Evolutionary conservation across 2,329 filamentous ascomycete species (phyloP).

Genomic region (Plectosphaerella sp.): DNA sequence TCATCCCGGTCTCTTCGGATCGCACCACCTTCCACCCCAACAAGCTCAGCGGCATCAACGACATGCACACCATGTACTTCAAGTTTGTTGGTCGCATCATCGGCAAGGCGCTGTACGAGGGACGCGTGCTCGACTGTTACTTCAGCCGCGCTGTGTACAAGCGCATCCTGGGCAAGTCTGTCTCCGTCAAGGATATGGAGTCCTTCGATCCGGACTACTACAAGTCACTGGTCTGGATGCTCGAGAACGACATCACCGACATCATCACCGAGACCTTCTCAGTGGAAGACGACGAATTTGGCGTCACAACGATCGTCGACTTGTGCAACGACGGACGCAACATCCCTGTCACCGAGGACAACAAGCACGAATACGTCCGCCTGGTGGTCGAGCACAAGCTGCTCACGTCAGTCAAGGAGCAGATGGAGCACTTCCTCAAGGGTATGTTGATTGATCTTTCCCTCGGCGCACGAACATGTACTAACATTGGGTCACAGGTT

Average conservation of each 20-base stretch:
- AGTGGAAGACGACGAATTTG: conserved; percentile 90
- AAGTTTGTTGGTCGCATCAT: conserved; percentile 99
- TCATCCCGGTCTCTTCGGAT: conserved; percentile 94
- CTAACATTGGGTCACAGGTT: conserved; percentile 47
- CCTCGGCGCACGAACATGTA: no score
- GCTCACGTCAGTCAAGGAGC: conserved; percentile 85
- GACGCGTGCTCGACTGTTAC: conserved; percentile 92
- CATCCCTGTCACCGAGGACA: conserved; percentile 91
- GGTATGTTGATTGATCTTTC: conserved; percentile 43
- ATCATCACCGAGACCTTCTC: conserved; percentile 97
- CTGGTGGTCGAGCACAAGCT: conserved; percentile 92
- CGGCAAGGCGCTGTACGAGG: conserved; percentile 95
- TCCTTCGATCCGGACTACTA: conserved; percentile 98
- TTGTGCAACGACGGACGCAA: conserved; percentile 84
- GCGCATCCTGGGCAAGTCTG: conserved; percentile 87
- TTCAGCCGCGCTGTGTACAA: conserved; percentile 99
- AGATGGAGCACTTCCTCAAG: conserved; percentile 88
- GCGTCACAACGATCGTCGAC: conserved; percentile 81
- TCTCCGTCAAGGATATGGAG: conserved; percentile 99
- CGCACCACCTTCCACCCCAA: conserved; percentile 99
- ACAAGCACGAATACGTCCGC: conserved; percentile 97
- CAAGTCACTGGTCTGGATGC: conserved; percentile 97
- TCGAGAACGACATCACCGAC: conserved; percentile 97
- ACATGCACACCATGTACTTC: conserved; percentile 96
- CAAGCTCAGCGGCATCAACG: conserved; percentile 87